A percentile compares a stretch with the other conserved stretches of the same genome.
Conservation (phyloP, 1,139 yeast species). For the Pichia sp. region DNA sequence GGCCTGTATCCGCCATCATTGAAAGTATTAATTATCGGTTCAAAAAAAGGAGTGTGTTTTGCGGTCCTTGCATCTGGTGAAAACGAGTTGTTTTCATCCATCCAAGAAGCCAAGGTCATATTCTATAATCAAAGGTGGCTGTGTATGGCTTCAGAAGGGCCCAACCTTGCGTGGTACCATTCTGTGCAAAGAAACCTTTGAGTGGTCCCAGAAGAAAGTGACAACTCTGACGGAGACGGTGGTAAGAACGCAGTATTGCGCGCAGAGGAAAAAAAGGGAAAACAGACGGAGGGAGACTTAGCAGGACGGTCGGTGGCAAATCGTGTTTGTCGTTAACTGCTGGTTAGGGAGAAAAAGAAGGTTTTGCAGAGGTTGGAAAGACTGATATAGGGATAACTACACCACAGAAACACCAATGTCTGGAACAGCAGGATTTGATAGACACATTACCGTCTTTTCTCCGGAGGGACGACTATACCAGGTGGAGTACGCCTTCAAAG, state of each 20-base stretch:
- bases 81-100: conserved; percentile 35
- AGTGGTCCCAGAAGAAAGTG: too few species aligned
- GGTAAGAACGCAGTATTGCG: neutral
- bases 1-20: conserved; percentile 36
- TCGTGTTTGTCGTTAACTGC: neutral
- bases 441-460: conserved; percentile 96
- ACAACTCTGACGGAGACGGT: too few species aligned
- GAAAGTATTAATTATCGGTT: conserved; percentile 32
- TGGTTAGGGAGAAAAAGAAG: neutral
- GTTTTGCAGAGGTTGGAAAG: too few species aligned
- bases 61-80: conserved; percentile 53
- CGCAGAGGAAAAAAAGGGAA: neutral
- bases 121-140: neutral
- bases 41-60: conserved; percentile 54
- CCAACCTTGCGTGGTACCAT: too few species aligned
- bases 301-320: conserved; percentile 1
- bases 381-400: too few species aligned
- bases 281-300: too few species aligned
- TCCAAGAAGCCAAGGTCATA: conserved; percentile 28
- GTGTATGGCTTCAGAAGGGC: too few species aligned
- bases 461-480: conserved; percentile 98
- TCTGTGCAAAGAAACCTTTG: too few species aligned
- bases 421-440: conserved; percentile 81
- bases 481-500: conserved; percentile 96
- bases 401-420: conserved; percentile 7